phyloP scores from a whole-genome alignment of 768 basidiomycete species.

The Lyophyllum decastes region DNA sequence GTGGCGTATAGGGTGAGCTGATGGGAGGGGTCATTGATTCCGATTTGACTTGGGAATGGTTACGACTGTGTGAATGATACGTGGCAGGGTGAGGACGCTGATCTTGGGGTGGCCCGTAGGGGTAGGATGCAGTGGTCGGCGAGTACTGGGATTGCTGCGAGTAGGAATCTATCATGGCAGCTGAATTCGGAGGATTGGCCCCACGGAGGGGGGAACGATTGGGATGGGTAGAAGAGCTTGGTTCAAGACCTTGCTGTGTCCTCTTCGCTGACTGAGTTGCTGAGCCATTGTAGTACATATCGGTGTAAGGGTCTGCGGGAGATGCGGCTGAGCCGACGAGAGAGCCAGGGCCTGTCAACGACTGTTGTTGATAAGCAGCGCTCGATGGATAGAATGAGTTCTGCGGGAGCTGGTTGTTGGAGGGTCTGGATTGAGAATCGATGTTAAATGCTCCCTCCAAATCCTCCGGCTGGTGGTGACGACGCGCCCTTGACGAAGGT shows the following conservation, averaged over 20 bases:
- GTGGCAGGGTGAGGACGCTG: constrained; percentile 38
- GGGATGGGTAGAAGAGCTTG: constrained; percentile 47
- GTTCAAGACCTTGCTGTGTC: constrained; percentile 54
- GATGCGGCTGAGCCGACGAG: constrained; percentile 35
- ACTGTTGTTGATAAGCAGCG: constrained; percentile 59
- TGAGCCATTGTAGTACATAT: constrained; percentile 63
- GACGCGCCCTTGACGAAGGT: constrained; percentile 51
- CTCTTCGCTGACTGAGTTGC: constrained; percentile 54
- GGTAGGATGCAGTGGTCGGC: constrained; percentile 53
- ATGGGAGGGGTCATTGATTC: constrained; percentile 52
- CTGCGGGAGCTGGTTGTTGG: constrained; percentile 38
- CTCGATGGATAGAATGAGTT: constrained; percentile 60
- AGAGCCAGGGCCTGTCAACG: constrained; percentile 35
- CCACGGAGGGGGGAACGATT: constrained; percentile 66
- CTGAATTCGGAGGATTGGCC: constrained; percentile 45
- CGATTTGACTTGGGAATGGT: constrained; percentile 56
- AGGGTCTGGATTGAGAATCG: constrained; percentile 41
- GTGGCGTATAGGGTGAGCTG: constrained; percentile 59
- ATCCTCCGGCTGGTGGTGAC: constrained; percentile 73
- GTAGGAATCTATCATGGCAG: constrained; percentile 68
- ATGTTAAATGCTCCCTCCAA: constrained; percentile 51
- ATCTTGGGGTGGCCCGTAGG: constrained; percentile 47
- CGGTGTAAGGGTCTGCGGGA: constrained; percentile 51
- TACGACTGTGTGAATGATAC: constrained; percentile 59
- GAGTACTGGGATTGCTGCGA: constrained; percentile 70